Percentiles rank a stretch among this genome's conserved stretches.
Evolutionary conservation across 2,329 filamentous ascomycete species (phyloP).

Genomic region (Capronia coronata): DNA sequence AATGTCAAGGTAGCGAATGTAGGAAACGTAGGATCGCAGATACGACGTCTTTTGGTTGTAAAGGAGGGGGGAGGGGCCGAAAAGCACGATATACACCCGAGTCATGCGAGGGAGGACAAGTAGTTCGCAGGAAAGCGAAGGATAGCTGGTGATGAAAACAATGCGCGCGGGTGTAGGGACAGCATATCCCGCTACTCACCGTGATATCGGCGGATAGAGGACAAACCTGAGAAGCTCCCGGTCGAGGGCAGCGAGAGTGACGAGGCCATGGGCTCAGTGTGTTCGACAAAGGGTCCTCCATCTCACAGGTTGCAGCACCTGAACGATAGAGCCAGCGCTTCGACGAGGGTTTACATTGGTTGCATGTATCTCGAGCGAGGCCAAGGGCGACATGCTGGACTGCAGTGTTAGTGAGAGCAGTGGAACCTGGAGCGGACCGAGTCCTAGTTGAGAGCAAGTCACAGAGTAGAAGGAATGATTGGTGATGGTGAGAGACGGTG

Average conservation of each 20-base stretch:
- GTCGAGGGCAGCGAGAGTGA: not conserved
- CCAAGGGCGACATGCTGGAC: constrained; percentile 7
- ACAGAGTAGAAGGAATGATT: constrained; percentile 2
- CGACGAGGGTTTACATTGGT: constrained; percentile 22
- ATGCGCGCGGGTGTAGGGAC: constrained; percentile 16
- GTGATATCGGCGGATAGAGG: constrained; percentile 19
- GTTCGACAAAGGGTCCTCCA: not conserved
- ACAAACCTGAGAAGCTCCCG: constrained; percentile 7
- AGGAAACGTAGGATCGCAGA: constrained; percentile 16
- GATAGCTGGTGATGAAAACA: constrained; percentile 11
- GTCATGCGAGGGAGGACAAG: constrained; percentile 8
- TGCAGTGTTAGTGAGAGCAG: constrained; percentile 2
- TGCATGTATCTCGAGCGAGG: constrained; percentile 1
- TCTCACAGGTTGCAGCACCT: constrained; percentile 5
- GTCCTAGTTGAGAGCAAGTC: constrained; percentile 3
- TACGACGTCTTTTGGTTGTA: constrained; percentile 10
- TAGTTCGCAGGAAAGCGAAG: not conserved
- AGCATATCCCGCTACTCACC: constrained; percentile 19
- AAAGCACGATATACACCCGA: constrained; percentile 19
- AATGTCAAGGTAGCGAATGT: constrained; percentile 20
- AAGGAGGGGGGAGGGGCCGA: constrained; percentile 10
- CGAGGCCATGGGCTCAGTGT: not conserved
- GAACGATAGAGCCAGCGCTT: constrained; percentile 23
- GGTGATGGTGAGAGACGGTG: not conserved
- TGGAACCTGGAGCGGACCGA: constrained; percentile 22